These are phyloP conservation scores for Suhomyces bolitotheri DNA, from an alignment of 1,139 yeast genomes.

Conservation along the genomic window DNA sequence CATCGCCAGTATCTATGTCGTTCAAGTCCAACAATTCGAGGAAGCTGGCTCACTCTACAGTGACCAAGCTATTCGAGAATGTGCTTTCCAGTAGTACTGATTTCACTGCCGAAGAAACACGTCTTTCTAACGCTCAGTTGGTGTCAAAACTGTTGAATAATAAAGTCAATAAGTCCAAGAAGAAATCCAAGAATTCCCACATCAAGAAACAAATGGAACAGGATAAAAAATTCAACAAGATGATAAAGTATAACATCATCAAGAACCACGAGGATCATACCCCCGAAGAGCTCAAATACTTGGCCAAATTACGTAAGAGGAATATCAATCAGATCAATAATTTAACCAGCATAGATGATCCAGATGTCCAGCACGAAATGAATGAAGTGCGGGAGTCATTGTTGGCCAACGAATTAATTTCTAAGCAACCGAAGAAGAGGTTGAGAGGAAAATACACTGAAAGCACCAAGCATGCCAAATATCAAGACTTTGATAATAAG, in stretches of 20 bases:
- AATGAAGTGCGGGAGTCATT: constrained; percentile 43
- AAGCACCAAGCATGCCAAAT: constrained; percentile 25
- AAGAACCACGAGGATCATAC: constrained; percentile 41
- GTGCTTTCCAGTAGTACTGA: constrained; percentile 39
- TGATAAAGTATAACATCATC: constrained; percentile 54
- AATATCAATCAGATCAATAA: constrained; percentile 50
- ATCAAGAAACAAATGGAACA: constrained; percentile 37
- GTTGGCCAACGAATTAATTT: constrained; percentile 23
- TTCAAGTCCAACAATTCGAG: constrained; percentile 34
- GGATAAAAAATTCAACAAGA: constrained; percentile 44
- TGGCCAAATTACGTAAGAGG: constrained; percentile 49
- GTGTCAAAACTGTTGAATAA: constrained; percentile 17
- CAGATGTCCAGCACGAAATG: constrained; percentile 46
- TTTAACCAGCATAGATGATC: constrained; percentile 46
- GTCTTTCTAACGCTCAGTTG: constrained; percentile 24
- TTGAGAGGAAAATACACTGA: constrained; percentile 19
- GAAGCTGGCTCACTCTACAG: constrained; percentile 39
- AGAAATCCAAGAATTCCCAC: constrained; percentile 31
- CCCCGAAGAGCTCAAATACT: constrained; percentile 47
- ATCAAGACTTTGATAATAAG: constrained; percentile 44
- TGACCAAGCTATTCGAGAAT: constrained; percentile 41
- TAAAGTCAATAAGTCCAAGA: constrained; percentile 31
- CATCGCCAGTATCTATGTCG: constrained; percentile 20
- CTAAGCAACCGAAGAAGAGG: constrained; percentile 25
- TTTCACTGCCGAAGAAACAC: constrained; percentile 19